Base-by-base conservation (phyloP, 768 basidiomycete species). In the Phaffia tasmanica region DNA sequence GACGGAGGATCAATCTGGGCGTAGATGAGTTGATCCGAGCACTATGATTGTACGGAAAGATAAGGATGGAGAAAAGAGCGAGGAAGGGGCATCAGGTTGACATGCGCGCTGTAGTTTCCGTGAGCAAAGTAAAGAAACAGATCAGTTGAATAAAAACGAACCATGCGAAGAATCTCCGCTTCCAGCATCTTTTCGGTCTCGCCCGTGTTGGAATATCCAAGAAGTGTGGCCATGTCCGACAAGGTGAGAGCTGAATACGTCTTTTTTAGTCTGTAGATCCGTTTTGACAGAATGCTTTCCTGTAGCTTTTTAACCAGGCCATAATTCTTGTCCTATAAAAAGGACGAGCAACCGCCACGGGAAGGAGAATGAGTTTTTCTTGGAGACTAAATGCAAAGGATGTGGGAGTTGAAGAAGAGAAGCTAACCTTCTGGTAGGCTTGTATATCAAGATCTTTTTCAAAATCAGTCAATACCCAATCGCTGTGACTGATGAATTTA, bases 191-290 rank as follows among this genome's bases (percentile, higher is more conserved):
- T 42, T 42, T 42, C 35, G 6, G 35, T 42, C 35, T 42, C 35
- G 11, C 35, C 35, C 11, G 35, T 42, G 35, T 42, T 11, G 11
- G 35, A 4, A 42, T 42, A 42, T 42, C 35, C 35, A 42, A 42
- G 35, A 42, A 42, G 35, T 5, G 35, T 42, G 11, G 35, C 35
- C 35, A 42, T 42, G 35, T 91, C 87, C 0, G 80, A 76, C 9
- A 92, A 76, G 47, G 85, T 81, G 19, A 90, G 82, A 0, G 87
- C 88, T 50, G 89, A 80, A 72, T 90, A 94, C 1, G 90, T 90
- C 60, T 82, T 82, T 0, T 86, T 91, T 65, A 92, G 82, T 73
- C 84, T 86, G 76, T 83, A 84, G 71, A 92, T 82, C 57, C 83
- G 79, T 84, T 89, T 90, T 23, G 86, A 80, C 0, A 88, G 86